Evolutionary conservation across 1,284 basidiomycete genomes (phyloP).

Genomic region (Leccinum proximum): DNA sequence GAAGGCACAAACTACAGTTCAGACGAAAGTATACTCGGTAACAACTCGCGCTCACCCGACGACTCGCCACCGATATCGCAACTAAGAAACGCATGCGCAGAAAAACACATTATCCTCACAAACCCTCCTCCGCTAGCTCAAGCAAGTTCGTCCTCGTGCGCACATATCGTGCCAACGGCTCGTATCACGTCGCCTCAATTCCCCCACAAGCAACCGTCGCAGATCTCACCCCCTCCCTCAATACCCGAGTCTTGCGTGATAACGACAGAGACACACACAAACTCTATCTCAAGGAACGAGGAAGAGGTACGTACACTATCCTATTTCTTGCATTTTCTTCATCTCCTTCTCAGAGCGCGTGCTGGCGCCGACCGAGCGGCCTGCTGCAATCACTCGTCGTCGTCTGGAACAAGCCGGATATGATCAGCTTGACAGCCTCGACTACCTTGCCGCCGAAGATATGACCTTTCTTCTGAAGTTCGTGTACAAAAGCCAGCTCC

Average conservation of each 20-base stretch:
- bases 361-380: conserved; percentile 73
- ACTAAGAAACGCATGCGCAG: conserved; percentile 14
- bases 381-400: conserved; percentile 82
- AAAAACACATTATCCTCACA: conserved; percentile 23
- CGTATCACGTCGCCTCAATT: conserved; percentile 72
- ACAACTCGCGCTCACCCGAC: conserved; percentile 19
- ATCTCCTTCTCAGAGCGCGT: conserved; percentile 62
- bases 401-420: conserved; percentile 93
- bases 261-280: conserved; percentile 60
- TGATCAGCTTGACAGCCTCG: conserved; percentile 78
- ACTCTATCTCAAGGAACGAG: conserved; percentile 81
- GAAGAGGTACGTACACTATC: conserved; percentile 58
- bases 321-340: conserved; percentile 5
- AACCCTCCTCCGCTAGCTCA: conserved; percentile 15
- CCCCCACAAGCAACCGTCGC: conserved; percentile 57
- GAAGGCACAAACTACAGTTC: conserved; percentile 28
- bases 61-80: conserved; percentile 15
- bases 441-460: conserved; percentile 81
- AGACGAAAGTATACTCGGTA: conserved; percentile 25
- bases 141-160: conserved; percentile 37
- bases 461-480: conserved; percentile 53
- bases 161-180: conserved; percentile 76
- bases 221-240: conserved; percentile 66
- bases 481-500: conserved; percentile 73
- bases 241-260: conserved; percentile 47